Percentiles rank a stretch among this genome's conserved stretches.
Conservation (phyloP, 1,139 yeast species). For the Yamadazyma spencermartinsiae region DNA sequence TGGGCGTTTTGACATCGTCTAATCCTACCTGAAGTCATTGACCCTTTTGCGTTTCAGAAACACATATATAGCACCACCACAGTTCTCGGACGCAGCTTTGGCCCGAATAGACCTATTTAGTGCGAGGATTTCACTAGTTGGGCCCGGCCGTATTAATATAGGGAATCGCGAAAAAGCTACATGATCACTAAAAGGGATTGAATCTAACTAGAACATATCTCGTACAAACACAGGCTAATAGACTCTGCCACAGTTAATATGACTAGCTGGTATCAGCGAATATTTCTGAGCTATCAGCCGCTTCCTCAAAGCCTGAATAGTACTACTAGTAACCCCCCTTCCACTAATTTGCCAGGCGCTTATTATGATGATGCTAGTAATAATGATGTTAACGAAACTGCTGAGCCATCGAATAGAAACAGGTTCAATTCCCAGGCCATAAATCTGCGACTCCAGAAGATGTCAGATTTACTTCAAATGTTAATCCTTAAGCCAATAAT, state of each 20-base stretch:
- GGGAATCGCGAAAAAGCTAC: no score
- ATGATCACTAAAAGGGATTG: no score
- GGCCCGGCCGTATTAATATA: no score
- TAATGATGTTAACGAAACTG: constrained; percentile 5
- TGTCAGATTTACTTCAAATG: constrained; percentile 11
- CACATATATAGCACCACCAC: no score
- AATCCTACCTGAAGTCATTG: no score
- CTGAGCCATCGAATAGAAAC: constrained; percentile 11
- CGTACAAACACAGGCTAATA: neutral
- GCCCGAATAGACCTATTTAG: no score
- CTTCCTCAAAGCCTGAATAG: constrained; percentile 4
- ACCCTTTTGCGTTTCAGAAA: no score
- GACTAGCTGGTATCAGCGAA: constrained; percentile 6
- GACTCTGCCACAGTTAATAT: neutral
- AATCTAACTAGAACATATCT: no score
- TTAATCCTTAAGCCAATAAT: constrained; percentile 33
- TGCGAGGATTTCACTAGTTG: no score
- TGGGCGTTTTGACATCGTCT: no score
- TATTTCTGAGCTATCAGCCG: constrained; percentile 13
- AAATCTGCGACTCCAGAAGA: constrained; percentile 45
- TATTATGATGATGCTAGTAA: constrained; percentile 10
- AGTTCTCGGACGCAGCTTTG: no score
- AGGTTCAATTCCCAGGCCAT: constrained; percentile 17
- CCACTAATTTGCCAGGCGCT: constrained; percentile 12
- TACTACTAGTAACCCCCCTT: constrained; percentile 1